Evolutionary conservation across 768 basidiomycete genomes (phyloP), one percentile per base, ranked within the genome.

Genomic region (Leccinellum rugosiceps): DNA sequence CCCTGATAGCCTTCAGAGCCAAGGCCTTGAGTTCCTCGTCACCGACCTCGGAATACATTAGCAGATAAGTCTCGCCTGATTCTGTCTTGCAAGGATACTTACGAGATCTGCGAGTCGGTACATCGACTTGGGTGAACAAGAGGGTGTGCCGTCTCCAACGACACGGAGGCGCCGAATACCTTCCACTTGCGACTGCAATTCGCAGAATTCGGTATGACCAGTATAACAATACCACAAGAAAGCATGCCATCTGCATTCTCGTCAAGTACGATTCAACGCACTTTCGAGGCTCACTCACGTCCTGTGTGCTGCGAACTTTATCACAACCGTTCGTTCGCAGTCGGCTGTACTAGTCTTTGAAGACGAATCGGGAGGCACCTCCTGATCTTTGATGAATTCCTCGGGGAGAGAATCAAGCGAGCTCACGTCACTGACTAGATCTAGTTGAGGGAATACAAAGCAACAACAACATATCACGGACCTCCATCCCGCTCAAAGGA

Each of bases 61-160:
- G 47, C 30, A 15, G 44, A n/a, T 15, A 11, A 23, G 15, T 26
- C 26, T 25, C 30, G 53, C 31, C 26, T 21, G 3, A 46, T 17
- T 19, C 32, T 6, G 26, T 35, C 7, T 26, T 8, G 21, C 25
- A 28, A 28, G 9, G 7, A 53, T n/a, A 2, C 60, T 57, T 23
- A 72, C 74, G n/a, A 73, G 70, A 23, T 63, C 50, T 6, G 74
- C 73, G 0, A 74, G 57, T 52, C 70, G 70, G 31, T 74, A 75
- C 72, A 75, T 74, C 0, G 74, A 75, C 62, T 74, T 74, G 8
- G 74, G 73, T 15, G 73, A 74, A 52, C 73, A 74, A 8, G 51
- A 28, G 3, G 63, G 63, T 35, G 55, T 53, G 4, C 38, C 47
- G 13, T 54, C 56, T 47, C 52, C 28, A 44, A 41, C 2, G 14